Base-by-base conservation (phyloP, 1,139 yeast species). In the Barnettozyma hawaiiensis region DNA sequence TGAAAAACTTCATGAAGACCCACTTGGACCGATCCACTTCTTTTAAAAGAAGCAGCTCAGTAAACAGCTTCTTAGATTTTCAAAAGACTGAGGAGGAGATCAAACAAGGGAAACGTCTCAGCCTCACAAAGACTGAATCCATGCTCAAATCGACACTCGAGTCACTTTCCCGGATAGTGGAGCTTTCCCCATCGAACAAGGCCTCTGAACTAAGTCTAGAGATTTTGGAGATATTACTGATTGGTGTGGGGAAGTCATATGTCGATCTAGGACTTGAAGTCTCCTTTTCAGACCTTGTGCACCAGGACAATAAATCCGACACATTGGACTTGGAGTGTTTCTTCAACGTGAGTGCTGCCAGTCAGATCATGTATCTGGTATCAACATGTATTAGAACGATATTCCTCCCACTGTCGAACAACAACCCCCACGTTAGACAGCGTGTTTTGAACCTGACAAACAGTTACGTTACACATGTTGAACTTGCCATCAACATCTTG, bases 221-320 rank as follows among this genome's bases (percentile, higher is more conserved):
- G 47, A 64, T 89, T 19, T 69, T 86, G 51, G 86, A 84, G 47
- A 69, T 85, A 29, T 61, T 87, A 41, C 61, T 86, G 19, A 72
- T 78, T 46, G 87, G 84, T 46, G 71, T 86, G 40, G 94, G 95
- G 1, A 77, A 77, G 38, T 73, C 81, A 7, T 87, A 85, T 56
- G 73, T 87, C 42, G 89, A 85, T 37, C 71, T 80, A 18, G 89
- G 87, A 0, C 63, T 90, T 31, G 96, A 86, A 53, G 79, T 81
- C 9, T 74, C 90, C 1, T 82, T 77, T 50, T 69, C 60, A 22
- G 64, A 63, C 29, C 61, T 72, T 20, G 53, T 63, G 20, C 66
- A 63, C 40, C 48, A 61, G 37, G 75, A 72, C 42, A 52, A 49
- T 23, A 54, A 62, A 33, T 60, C 56, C 20, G 57, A 63, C 18